Conservation (phyloP, 1,284 basidiomycete genomes). For the Flammula alnicola region DNA sequence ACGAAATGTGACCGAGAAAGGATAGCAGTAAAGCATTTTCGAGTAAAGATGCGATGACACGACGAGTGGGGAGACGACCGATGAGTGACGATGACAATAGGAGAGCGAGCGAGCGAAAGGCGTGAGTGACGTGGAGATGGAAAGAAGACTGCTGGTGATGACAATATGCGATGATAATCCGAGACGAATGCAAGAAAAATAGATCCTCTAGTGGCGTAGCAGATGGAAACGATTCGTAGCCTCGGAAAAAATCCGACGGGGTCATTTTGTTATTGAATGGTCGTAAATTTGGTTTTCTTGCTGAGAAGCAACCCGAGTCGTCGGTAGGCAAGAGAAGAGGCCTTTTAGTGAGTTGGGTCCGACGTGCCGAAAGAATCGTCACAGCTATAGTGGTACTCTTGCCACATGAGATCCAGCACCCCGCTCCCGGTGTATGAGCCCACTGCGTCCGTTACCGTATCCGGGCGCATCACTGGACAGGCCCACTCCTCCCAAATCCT, state of each 20-base stretch:
- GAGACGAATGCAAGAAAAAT: constrained; percentile 20
- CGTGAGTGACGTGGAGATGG: no score
- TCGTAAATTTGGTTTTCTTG: constrained; percentile 6
- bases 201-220: constrained; percentile 19
- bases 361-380: background rate
- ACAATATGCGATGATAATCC: constrained; percentile 21
- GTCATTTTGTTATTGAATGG: constrained; percentile 12
- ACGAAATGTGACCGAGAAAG: constrained; percentile 11
- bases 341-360: constrained; percentile 2
- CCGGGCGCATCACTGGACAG: constrained; percentile 51
- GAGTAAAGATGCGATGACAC: constrained; percentile 9
- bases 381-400: constrained; percentile 27
- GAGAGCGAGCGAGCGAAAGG: constrained; percentile 10
- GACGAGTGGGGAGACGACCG: constrained; percentile 11
- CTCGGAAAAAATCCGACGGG: constrained; percentile 2
- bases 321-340: background rate
- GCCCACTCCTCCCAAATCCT: constrained; percentile 51
- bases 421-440: constrained; percentile 55
- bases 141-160: no score
- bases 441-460: constrained; percentile 60
- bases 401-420: no score
- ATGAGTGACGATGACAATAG: constrained; percentile 11
- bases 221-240: constrained; percentile 9
- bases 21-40: constrained; percentile 20
- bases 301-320: constrained; percentile 4